Evolutionary conservation across 2,329 filamentous ascomycete genomes (phyloP), one percentile per base, ranked within the genome.

Genomic region (Colletotrichum caudatum): DNA sequence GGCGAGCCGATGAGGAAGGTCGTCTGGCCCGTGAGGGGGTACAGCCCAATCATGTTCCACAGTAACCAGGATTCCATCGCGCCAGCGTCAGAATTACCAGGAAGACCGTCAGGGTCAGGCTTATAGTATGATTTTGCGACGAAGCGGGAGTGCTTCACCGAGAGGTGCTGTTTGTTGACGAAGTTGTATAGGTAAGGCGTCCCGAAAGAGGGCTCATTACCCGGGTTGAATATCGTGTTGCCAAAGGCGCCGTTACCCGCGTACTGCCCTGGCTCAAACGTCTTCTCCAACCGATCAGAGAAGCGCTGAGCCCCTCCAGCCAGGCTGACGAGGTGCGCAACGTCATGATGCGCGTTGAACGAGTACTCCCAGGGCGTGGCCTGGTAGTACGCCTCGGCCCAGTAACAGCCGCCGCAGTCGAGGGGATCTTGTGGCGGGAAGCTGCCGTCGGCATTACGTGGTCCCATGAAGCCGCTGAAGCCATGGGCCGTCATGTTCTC

Each of bases 21-120:
- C 0, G 89, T 89, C 81, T 93, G 91, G 0, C 90, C 90, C 0
- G 90, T 91, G 73, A 93, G 82, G 1, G 91, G 91, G 74, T 92
- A 92, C 37, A 93, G 80, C 2, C 91, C 91, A 48, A 92, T 85
- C 86, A 92, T 91, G 73, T 88, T 89, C 88, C 91, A 93, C 11
- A 92, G 80, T 3, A 92, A 79, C 88, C 90, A 92, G 9, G 87
- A 89, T 77, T 93, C 90, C 91, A 93, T 93, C 18, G 91, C 90
- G 8, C 92, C 92, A 1, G 90, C 90, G 78, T 93, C 92, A 56
- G 87, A 90, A 78, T 93, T 93, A 0, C 92, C 92, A 0, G 91
- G 91, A 0, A 93, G 82, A 0, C 92, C 91, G 9, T 76, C 77
- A 0, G 83, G 82, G 0, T 86, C 86, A 1, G 86, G 82, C 60